A percentile compares a stretch with the other conserved stretches of the same genome.
These are phyloP conservation scores for Leccinum griseonigrum DNA, from an alignment of 1,284 basidiomycete genomes.

Conservation along the genomic window DNA sequence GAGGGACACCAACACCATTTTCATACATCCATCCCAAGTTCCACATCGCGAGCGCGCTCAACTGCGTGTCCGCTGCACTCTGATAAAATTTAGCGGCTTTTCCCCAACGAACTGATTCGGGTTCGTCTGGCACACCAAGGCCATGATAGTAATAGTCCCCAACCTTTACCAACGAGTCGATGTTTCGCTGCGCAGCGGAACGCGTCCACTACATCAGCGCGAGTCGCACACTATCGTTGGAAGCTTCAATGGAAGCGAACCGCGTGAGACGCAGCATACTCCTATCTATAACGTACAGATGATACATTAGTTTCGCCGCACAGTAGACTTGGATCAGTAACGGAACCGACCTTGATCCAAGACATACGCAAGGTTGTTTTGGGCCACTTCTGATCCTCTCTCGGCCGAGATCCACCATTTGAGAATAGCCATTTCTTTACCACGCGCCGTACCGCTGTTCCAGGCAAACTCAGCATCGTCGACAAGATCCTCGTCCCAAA, in stretches of 20 bases:
- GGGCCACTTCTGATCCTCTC: constrained; percentile 87
- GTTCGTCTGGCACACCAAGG: constrained; percentile 67
- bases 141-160: constrained; percentile 95
- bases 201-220: constrained; percentile 93
- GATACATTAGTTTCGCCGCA: neutral
- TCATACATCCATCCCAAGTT: constrained; percentile 99
- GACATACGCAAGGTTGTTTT: constrained; percentile 94
- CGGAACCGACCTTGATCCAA: constrained; percentile 76
- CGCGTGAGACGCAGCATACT: constrained; percentile 67
- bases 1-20: constrained; percentile 87
- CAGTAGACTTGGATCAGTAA: neutral
- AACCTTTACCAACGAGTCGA: constrained; percentile 95
- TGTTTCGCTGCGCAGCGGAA: constrained; percentile 89
- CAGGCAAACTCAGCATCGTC: constrained; percentile 81
- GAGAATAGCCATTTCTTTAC: constrained; percentile 75
- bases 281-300: constrained; percentile 52
- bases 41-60: constrained; percentile 96
- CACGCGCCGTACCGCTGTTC: constrained; percentile 66
- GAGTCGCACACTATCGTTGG: constrained; percentile 76
- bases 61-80: constrained; percentile 86
- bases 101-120: constrained; percentile 65
- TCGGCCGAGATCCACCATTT: constrained; percentile 94
- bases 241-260: constrained; percentile 65
- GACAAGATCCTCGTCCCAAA: constrained; percentile 85
- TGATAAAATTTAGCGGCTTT: constrained; percentile 94